A percentile compares a stretch with the other conserved stretches of the same genome.
These are phyloP conservation scores for Boletellus sp. DNA, from an alignment of 768 basidiomycete genomes.

Conservation along the genomic window DNA sequence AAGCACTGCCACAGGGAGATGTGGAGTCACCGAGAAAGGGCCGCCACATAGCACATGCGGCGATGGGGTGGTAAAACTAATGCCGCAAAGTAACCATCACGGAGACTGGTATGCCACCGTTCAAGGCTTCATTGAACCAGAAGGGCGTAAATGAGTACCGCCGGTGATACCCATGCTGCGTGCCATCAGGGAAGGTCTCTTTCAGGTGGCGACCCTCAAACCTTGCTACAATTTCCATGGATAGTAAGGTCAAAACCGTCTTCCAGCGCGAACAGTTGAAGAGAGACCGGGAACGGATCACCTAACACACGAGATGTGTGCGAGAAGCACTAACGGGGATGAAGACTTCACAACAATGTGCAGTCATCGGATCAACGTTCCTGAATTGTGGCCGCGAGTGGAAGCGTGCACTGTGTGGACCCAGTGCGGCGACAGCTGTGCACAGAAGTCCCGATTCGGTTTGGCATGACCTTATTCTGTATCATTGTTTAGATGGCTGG, in stretches of 20 bases:
- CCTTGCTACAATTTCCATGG: background rate
- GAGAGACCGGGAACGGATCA: background rate
- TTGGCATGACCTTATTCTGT: too few species aligned
- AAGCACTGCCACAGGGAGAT: background rate
- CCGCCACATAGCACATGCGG: too few species aligned
- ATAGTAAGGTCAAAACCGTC: background rate
- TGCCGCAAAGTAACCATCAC: too few species aligned
- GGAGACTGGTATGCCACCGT: background rate
- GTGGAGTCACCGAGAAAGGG: background rate
- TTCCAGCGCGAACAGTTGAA: background rate
- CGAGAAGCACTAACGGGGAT: background rate
- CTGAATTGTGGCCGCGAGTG: too few species aligned
- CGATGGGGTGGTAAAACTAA: too few species aligned
- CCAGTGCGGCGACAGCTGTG: too few species aligned
- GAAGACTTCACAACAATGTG: background rate
- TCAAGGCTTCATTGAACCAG: too few species aligned
- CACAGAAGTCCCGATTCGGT: too few species aligned
- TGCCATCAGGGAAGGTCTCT: background rate
- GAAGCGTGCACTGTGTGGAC: too few species aligned
- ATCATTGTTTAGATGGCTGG: too few species aligned
- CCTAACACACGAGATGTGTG: background rate
- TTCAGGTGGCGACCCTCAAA: background rate
- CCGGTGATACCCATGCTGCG: background rate
- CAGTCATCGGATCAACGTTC: too few species aligned
- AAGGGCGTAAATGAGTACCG: background rate